Evolutionary conservation across 2,329 filamentous ascomycete species (phyloP), one percentile per base, ranked within the genome.

Genomic region (Teratosphaeria epicoccoides): DNA sequence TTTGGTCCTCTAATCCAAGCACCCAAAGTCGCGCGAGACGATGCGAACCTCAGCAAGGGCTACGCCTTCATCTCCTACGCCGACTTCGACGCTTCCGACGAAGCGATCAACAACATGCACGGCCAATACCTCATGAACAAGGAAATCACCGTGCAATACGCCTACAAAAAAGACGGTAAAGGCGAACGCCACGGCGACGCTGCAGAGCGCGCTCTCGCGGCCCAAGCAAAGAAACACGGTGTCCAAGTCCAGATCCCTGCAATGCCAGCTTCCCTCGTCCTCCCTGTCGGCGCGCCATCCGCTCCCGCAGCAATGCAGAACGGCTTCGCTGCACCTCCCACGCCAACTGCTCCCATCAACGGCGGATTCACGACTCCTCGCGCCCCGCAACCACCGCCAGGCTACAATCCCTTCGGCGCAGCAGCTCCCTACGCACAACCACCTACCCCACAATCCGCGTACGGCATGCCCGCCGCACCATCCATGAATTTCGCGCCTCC

Each of bases 91-190:
- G 86, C 88, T 61, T 93, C 88, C 10, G 93, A 98, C 65, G 85
- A 88, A 56, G 90, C 93, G 43, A 88, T 95, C 57, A 79, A 83
- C 59, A 93, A 91, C 68, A 90, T 98, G 85, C 87, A 95, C 68
- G 88, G 88, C 49, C 90, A 97, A 73, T 97, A 93, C 70, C 81
- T 98, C 55, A 90, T 95, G 77, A 95, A 93, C 76, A 95, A 95
- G 73, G 87, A 95, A 70, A 85, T 97, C 61, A 87, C 86, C 2
- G 93, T 98, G 44, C 91, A 97, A 71, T 98, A 97, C 70, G 93
- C 93, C 37, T 97, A 95, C 79, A 98, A 98, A 78, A 97, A 97
- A 72, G 93, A 98, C 65, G 93, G 93, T 60, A 95, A 95, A 73
- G 91, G 91, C 61, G 91, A 97, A 73, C 79, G 93, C 53, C 93